These are phyloP conservation scores for Apiotrichum sp. DNA, from an alignment of 1,284 basidiomycete genomes.

Conservation along the genomic window DNA sequence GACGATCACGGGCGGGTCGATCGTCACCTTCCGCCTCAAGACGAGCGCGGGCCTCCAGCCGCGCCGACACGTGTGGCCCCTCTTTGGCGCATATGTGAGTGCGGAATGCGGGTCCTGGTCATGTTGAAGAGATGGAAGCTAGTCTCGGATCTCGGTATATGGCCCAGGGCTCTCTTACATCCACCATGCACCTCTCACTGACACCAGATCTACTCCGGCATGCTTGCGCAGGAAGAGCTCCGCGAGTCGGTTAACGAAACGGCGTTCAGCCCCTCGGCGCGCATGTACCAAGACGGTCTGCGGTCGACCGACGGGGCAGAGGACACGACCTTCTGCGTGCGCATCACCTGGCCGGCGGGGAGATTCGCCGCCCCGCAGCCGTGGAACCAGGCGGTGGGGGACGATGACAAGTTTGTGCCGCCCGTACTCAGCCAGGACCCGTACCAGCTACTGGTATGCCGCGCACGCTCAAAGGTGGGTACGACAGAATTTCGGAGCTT, in stretches of 20 bases:
- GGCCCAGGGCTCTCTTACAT: too few relatives aligned
- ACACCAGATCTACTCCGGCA: conserved; percentile 39
- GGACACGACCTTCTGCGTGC: conserved; percentile 42
- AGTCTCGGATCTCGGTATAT: too few relatives aligned
- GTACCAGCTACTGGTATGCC: conserved; percentile 30
- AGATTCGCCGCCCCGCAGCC: conserved; percentile 22
- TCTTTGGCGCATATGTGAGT: conserved; percentile 44
- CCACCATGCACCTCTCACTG: too few relatives aligned
- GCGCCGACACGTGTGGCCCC: conserved; percentile 30
- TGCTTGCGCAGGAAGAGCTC: conserved; percentile 40
- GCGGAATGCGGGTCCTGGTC: not conserved
- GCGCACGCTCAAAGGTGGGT: conserved; percentile 44
- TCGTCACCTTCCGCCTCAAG: conserved; percentile 37
- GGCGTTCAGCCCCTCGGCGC: conserved; percentile 21
- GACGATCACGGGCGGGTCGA: conserved; percentile 32
- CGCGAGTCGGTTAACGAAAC: conserved; percentile 19
- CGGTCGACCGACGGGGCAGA: conserved; percentile 39
- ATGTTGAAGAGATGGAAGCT: too few relatives aligned
- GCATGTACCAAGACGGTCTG: conserved; percentile 45
- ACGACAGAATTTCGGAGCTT: not conserved
- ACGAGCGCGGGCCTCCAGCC: conserved; percentile 23
- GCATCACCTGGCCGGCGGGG: conserved; percentile 22
- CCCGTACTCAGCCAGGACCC: conserved; percentile 28
- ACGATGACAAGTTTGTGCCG: conserved; percentile 17
- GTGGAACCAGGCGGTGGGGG: conserved; percentile 25